Base-by-base conservation (phyloP, 2,329 filamentous ascomycete genomes). In the Sporothrix protearum region DNA sequence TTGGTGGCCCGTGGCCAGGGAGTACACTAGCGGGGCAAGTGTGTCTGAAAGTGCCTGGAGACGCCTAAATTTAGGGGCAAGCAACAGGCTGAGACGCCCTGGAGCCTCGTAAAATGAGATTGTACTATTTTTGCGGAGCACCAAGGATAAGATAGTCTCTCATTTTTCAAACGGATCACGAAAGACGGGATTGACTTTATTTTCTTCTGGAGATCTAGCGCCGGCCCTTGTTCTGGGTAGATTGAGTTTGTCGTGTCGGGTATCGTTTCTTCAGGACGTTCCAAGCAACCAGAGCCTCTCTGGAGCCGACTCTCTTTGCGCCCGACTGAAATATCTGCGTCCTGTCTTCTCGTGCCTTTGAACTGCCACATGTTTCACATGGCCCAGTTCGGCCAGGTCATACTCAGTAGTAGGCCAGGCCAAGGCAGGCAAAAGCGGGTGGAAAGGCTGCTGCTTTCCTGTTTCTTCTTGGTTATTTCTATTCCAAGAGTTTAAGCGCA, bases 161-260 rank as follows among this genome's bases (percentile, higher is more conserved):
- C 36, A 63, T 63, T 61, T 19, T 36, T 61, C 33, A 61, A 5
- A 22, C 49, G 49, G 49, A 47, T 53, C 25, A 28, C 57, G 42
- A 28, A 16, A 55, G 30, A 25, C 30, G 49, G 10, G 28, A 36
- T 53, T 33, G 33, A 22, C 57, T 61, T 47, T 36, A 9, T 19
- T 59, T 53, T 28, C 63, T 53, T 28, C 42, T 30, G 67, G 22
- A 25, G 67, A 69, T 69, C 51, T 39, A 9, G 61, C 45, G 30
- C 53, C 39, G 25, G 53, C 68, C 68, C 68, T 57, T 69, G 68
- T 59, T 45, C 68, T 53, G 68, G 68, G 68, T 59, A 69, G 53
- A 69, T 69, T 59, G 68, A 49, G 28, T 36, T 47, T 66, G 63
- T 19, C 45, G 3, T 22, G 59, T 10, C 45, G 36, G 4, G n/a